Base-by-base conservation (phyloP, 2,329 filamentous ascomycete genomes). In the Penicillium freii region DNA sequence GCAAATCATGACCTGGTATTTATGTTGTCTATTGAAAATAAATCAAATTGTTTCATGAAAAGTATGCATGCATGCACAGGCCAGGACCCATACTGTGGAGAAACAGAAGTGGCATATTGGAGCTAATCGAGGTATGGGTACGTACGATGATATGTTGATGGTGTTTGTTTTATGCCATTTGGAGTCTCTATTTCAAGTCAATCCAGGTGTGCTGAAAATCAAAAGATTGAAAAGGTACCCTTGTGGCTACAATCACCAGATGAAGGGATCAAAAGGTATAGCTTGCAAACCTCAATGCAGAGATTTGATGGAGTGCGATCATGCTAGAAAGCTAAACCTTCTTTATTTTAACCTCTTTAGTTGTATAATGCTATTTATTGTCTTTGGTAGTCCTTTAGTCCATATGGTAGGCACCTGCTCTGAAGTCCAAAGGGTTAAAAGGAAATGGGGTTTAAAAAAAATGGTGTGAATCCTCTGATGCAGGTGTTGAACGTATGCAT, bases 21-120 rank as follows among this genome's bases (percentile, higher is more conserved):
- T 46, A 3, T 1, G 7, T 9, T 46, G 2, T 17, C 9, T 13
- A n/a, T 19, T n/a, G 6, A 6, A 10, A n/a, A 6, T 10, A 2
- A 6, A 21, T 17, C 0, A 23, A 19, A 1, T 3, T 2, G 2
- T 13, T 19, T 31, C 3, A 2, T 9, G 2, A 10, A 5, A 47
- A 10, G 0, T 15, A 11, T 11, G 2, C 5, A 15, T 15, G 4
- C 2, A 23, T 23, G 2, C 8, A 33, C 7, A 4, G 1, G 3
- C 6, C 7, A 10, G 2, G 25, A 11, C 8, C 1, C 5, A 19
- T 31, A 2, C 6, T n/a, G 3, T 19, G n/a, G n/a, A 33, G n/a
- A 21, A 46, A 15, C 4, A 29, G 11, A 23, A 13, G 1, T 46
- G 13, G 19, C 19, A 15, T 19, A 17, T 17, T 33, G 8, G 29